phyloP scores from a whole-genome alignment of 257 asterid species.

The Leptodermis oblonga region DNA sequence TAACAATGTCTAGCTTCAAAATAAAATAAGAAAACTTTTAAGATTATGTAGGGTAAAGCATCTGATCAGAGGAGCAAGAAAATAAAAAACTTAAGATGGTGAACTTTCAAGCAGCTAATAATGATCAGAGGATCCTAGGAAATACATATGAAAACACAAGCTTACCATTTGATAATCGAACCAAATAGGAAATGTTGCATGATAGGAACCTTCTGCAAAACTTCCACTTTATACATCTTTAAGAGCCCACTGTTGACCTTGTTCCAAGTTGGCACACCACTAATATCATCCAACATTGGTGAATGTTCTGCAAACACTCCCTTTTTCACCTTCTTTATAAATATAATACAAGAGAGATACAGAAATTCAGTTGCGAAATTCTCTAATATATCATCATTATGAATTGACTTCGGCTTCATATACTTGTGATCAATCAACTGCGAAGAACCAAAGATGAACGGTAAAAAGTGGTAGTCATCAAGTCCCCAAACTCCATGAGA shows the following conservation, averaged over 20 bases:
- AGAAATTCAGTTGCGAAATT: constrained; percentile 69
- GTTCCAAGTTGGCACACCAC: constrained; percentile 87
- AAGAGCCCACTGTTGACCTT: constrained; percentile 89
- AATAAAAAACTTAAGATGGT: neutral
- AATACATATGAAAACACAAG: neutral
- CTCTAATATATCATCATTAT: constrained; percentile 82
- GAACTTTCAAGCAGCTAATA: neutral
- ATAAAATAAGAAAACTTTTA: neutral
- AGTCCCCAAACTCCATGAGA: constrained; percentile 99
- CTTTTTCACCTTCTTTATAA: constrained; percentile 85
- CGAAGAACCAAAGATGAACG: constrained; percentile 83
- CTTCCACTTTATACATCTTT: constrained; percentile 92
- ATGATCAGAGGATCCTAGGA: neutral
- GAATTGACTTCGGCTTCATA: constrained; percentile 96
- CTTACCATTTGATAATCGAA: constrained; percentile 83
- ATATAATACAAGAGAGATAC: constrained; percentile 71
- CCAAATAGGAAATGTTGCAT: constrained; percentile 97
- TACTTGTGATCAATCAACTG: constrained; percentile 92
- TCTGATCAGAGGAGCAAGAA: no score
- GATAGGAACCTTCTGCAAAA: constrained; percentile 89
- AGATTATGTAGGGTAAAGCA: neutral
- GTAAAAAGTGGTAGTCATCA: constrained; percentile 91
- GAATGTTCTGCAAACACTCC: constrained; percentile 95
- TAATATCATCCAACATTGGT: constrained; percentile 93
- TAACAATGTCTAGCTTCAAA: neutral